Percentiles rank a stretch among this genome's conserved stretches.
Evolutionary conservation across 352 stramenopile genomes (phyloP).

Genomic region (Phytopythium mirpurense): DNA sequence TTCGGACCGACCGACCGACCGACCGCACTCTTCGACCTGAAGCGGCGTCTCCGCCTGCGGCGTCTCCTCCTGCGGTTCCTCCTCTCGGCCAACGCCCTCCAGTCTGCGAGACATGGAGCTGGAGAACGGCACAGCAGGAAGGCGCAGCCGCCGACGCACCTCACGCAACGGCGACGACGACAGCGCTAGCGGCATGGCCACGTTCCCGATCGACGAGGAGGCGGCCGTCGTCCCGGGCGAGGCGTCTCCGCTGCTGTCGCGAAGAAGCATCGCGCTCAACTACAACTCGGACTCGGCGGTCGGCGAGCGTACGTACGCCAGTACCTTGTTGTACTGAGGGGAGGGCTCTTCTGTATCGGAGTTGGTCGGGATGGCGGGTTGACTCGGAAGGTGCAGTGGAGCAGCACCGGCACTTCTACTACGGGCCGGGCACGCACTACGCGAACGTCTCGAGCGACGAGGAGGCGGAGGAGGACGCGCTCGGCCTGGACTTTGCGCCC

Average conservation of each 20-base stretch:
- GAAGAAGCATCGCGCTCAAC: constrained; percentile 50
- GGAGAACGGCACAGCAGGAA: neutral
- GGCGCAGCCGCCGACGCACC: too few species aligned
- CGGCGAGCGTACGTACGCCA: too few species aligned
- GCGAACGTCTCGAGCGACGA: constrained; percentile 37
- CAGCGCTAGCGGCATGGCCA: neutral
- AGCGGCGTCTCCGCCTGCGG: too few species aligned
- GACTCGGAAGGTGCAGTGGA: neutral
- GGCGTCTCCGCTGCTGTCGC: constrained; percentile 44
- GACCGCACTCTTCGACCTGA: neutral
- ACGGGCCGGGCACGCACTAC: constrained; percentile 50
- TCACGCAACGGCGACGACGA: neutral
- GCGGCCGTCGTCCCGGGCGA: constrained; percentile 16
- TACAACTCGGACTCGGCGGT: constrained; percentile 87
- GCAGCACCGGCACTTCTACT: constrained; percentile 47
- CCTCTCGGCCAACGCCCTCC: too few species aligned
- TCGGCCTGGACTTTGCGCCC: constrained; percentile 38
- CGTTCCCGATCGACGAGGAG: constrained; percentile 18
- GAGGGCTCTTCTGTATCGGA: too few species aligned
- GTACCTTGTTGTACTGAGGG: too few species aligned
- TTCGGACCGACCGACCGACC: too few species aligned
- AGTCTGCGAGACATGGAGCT: neutral
- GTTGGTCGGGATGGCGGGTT: neutral
- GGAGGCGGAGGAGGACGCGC: constrained; percentile 29
- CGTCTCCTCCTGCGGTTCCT: neutral